Evolutionary conservation across 441 rosid genomes (phyloP), one percentile per base, ranked within the genome.

Genomic region (Arabidopsis hybrid): DNA sequence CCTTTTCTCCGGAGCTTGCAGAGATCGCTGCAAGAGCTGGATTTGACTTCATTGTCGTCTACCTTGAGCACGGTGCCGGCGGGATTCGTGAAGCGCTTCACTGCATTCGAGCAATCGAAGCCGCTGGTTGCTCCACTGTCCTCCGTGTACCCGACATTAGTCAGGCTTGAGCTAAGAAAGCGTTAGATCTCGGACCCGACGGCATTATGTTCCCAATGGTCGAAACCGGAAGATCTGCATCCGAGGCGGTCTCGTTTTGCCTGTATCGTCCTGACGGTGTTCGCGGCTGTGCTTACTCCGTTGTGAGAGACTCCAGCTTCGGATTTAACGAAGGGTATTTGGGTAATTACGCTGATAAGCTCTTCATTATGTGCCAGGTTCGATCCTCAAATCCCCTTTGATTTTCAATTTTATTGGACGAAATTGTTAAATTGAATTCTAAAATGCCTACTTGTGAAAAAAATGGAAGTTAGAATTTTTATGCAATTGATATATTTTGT

Each of bases 141-240:
- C 69, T 93, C 17, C 86, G 94, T 9, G 79, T 93, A 7, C 97
- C 93, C 0, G 97, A 92, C 29, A 81, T 62, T 12, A 83, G 80
- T 21, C 83, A 87, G 0, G 70, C 83, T 0, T 91, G 95, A 93
- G 82, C 95, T 1, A 89, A 89, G 60, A 90, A 89, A 63, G 96
- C 93, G 26, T 86, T 92, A 5, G 96, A 90, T 79, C 82, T 92
- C 4, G 96, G 96, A 0, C 95, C 95, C 0, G 85, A 86, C 35
- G 98, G 95, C 16, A 78, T 92, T 67, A 88, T 92, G 96, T 87
- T 92, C 10, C 97, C 95, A 46, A 89, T 92, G 97, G 83, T 89
- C 29, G 95, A 91, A 4, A 67, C 79, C 32, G 66, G 85, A 0
- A 72, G 69, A 64, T 73, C 71, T 31, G 98, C 98, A 1, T 69